Evolutionary conservation across 1,139 yeast genomes (phyloP), one percentile per base, ranked within the genome.

Genomic region (Yamadazyma sp.): DNA sequence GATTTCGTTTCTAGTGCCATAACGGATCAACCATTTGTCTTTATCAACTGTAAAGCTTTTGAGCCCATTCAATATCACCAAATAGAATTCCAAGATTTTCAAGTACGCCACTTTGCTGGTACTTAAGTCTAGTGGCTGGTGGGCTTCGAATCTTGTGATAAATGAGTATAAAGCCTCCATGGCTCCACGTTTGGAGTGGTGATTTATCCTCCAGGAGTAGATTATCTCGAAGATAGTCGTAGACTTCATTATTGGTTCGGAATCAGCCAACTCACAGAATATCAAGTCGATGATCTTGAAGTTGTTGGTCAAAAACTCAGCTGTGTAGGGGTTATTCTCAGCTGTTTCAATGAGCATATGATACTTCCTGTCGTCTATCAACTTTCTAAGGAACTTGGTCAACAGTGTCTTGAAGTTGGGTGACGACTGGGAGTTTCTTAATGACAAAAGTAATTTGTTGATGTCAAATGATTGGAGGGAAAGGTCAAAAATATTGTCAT

Each of bases 161-260:
- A 77, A 80, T 42, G 69, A 62, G 50, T 80, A 80, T 37, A 81
- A 61, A 1, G 83, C 66, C 49, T 81, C 84, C 20, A 73, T 61
- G 1, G 86, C 72, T 53, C 79, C 81, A 10, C 56, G 57, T 29
- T 26, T 42, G 23, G 10, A 45, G 29, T 7, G 15, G 50, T 31
- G 71, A 61, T 53, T 56, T 32, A 71, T 54, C 48, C 87, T 72
- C 73, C 83, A 76, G 0, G 84, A 62, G 51, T 77, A 79, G 39
- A 78, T 58, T 28, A 76, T 71, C 51, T 81, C 75, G 54, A 76
- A 78, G 46, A 69, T 73, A 46, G 64, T 74, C 34, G 79, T 60
- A 0, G 78, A 61, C 36, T 59, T 61, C 7, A 68, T 50, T 11
- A 68, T 55, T 2, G 59, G 56, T 23, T 64, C 66, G 28, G 56